Evolutionary conservation across 106 monocot species (phyloP).

Genomic region (Dendrobium officinale): DNA sequence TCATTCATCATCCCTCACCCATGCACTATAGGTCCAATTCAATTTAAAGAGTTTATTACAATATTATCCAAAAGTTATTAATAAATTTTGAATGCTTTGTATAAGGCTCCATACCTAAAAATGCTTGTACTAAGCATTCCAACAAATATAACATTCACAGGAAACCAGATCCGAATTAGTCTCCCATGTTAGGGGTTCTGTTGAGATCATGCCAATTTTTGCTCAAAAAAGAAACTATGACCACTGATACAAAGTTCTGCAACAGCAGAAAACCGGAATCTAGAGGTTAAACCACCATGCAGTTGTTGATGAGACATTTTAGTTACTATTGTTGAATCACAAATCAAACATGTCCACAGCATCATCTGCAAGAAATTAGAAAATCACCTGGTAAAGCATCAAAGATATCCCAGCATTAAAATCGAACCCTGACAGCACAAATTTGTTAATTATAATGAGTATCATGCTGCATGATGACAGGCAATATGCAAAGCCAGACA

Average conservation of each 20-base stretch:
- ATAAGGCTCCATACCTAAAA: conserved; percentile 55
- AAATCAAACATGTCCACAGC: not conserved
- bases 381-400: conserved; percentile 90
- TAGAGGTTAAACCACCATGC: not conserved
- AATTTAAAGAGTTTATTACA: not conserved
- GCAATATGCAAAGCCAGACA: conserved; percentile 91
- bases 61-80: not conserved
- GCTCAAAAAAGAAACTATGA: conserved; percentile 54
- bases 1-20: not conserved
- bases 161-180: conserved; percentile 78
- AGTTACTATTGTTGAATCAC: not conserved
- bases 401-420: conserved; percentile 90
- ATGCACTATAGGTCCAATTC: not conserved
- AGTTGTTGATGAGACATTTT: not conserved
- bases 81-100: not conserved
- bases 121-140: conserved; percentile 96
- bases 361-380: not conserved
- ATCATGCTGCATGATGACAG: conserved; percentile 99
- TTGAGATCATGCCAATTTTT: conserved; percentile 53
- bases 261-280: conserved; percentile 13
- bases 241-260: conserved; percentile 93
- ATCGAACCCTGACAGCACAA: conserved; percentile 76
- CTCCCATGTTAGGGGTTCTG: conserved; percentile 90
- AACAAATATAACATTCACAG: conserved; percentile 94
- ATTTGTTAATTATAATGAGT: conserved; percentile 93